phyloP scores from a whole-genome alignment of 2,329 filamentous ascomycete species.

The Thielaviopsis populi region DNA sequence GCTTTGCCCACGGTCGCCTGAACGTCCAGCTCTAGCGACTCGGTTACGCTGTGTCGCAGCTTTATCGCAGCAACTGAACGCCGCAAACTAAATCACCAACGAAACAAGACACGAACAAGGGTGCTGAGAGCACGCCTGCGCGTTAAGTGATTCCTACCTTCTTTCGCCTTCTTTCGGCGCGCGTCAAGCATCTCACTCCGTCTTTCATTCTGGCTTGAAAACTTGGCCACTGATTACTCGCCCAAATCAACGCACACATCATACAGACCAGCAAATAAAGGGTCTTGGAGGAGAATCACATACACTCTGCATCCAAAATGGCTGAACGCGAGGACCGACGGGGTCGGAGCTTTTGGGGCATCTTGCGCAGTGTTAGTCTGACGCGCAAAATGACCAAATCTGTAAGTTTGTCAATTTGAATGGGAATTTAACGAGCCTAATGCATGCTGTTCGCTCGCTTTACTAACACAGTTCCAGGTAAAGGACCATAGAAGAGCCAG shows the following conservation, averaged over 20 bases:
- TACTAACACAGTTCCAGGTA: constrained; percentile 11
- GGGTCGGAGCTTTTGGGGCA: constrained; percentile 10
- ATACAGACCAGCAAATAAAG: background rate
- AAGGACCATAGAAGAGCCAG: constrained; percentile 15
- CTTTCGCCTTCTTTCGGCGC: constrained; percentile 5
- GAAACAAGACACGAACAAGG: constrained; percentile 7
- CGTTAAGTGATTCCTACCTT: constrained; percentile 15
- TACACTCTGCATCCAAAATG: constrained; percentile 5
- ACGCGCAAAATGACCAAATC: constrained; percentile 14
- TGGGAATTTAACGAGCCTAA: background rate
- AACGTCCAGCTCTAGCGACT: background rate
- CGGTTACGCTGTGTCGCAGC: background rate
- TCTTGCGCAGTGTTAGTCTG: constrained; percentile 17
- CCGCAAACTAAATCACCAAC: constrained; percentile 4
- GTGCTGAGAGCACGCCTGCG: constrained; percentile 5
- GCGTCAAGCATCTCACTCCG: background rate
- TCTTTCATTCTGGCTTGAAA: background rate
- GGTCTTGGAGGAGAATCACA: background rate
- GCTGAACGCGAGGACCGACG: constrained; percentile 15
- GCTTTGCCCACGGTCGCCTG: background rate
- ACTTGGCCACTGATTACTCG: background rate
- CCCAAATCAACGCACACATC: background rate
- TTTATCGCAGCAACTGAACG: background rate
- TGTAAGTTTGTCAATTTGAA: background rate
- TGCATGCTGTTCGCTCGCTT: background rate